Evolutionary conservation across 202 grass and related monocot species (phyloP), one percentile per base, ranked within the genome.

Genomic region (Setaria viridis): DNA sequence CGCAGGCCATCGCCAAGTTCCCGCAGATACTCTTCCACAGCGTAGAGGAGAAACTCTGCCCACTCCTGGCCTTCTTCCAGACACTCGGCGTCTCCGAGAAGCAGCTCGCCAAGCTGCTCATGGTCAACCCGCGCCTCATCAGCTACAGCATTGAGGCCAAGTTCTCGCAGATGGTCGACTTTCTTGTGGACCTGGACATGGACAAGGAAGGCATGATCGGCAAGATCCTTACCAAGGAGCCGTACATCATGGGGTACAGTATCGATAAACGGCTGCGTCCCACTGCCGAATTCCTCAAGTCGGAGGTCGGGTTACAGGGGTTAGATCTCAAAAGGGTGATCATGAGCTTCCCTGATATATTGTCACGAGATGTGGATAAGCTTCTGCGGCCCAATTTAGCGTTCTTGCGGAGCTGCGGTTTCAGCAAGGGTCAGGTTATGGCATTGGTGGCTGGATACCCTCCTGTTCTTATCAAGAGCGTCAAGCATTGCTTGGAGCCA

Each of bases 121-220:
- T 99, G 85, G 75, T 93, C 56, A 99, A 99, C 74, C 97, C 97
- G 0, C 94, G 97, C 48, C 93, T 99, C 85, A 89, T 99, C 70
- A 99, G 94, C 74, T 99, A 94, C 86, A 97, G 92, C 81, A 95
- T 99, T 13, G 85, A 99, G 85, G 89, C 87, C 34, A 99, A 99
- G 84, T 97, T 94, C 76, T 90, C 94, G 8, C 91, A 82, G 58
- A 85, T 79, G 3, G 83, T 92, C 5, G 85, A 97, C 78, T 99
- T 99, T 70, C 60, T 99, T 33, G 82, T 85, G 2, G 65, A 87
- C 66, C 78, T 99, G 5, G 90, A 94, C 49, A 80, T 99, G 39
- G 67, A 94, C 65, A 94, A 89, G 92, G 97, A 92, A 51, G 85
- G 64, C 2, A 88, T 90, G 80, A 86, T 95, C 1, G 94, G 97